phyloP scores from a whole-genome alignment of 176 grass and related monocot species.

The Eleusine coracana region DNA sequence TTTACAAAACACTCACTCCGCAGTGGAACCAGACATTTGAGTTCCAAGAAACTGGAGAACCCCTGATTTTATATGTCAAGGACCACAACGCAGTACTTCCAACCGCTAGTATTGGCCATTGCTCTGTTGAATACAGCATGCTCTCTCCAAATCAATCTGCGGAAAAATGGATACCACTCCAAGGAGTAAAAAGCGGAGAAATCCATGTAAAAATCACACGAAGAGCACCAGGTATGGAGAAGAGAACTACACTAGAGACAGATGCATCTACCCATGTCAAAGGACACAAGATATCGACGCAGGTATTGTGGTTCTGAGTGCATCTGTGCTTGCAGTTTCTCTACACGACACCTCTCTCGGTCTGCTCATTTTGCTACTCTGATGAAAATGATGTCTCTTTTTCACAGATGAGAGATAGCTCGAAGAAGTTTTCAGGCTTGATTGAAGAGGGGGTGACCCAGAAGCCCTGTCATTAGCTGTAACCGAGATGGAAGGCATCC shows the following conservation, averaged over 20 bases:
- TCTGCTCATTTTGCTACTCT: background rate
- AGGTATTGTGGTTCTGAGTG: slow-evolving; percentile 41
- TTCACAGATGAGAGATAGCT: slow-evolving; percentile 64
- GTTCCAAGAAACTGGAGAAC: slow-evolving; percentile 80
- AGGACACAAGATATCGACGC: slow-evolving; percentile 55
- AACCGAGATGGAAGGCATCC: slow-evolving; percentile 66
- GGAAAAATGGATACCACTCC: slow-evolving; percentile 83
- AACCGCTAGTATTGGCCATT: slow-evolving; percentile 75
- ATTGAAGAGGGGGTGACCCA: slow-evolving; percentile 63
- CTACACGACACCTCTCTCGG: background rate
- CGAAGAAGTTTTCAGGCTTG: slow-evolving; percentile 68
- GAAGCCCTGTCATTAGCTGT: slow-evolving; percentile 63
- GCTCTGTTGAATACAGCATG: slow-evolving; percentile 76
- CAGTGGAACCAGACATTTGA: slow-evolving; percentile 87
- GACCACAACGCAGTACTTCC: slow-evolving; percentile 90
- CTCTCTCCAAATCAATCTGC: slow-evolving; percentile 65
- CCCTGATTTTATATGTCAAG: slow-evolving; percentile 70
- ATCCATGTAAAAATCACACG: slow-evolving; percentile 68
- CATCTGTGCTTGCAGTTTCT: background rate
- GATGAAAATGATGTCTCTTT: slow-evolving; percentile 10
- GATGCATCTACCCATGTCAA: slow-evolving; percentile 40
- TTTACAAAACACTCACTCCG: slow-evolving; percentile 85
- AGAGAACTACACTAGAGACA: slow-evolving; percentile 39
- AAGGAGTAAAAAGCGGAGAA: slow-evolving; percentile 80
- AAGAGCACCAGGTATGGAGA: slow-evolving; percentile 45